A percentile compares a stretch with the other conserved stretches of the same genome.
Conservation (phyloP, 129 eudicot genomes). For the Chrysanthemum seticuspe region DNA sequence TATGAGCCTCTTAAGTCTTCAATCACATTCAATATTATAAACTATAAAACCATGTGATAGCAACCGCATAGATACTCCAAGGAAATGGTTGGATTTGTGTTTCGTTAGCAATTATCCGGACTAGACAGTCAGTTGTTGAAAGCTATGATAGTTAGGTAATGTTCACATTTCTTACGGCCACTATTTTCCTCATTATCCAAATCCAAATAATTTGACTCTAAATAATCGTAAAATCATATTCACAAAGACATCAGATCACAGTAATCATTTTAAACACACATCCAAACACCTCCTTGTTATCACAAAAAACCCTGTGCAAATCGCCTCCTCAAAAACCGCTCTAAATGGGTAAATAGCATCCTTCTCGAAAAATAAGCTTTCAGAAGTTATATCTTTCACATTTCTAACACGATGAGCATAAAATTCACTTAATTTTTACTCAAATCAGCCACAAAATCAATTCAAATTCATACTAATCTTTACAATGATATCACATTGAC, state of each 20-base stretch:
- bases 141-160: neutral
- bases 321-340: neutral
- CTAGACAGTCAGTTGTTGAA: slow-evolving; percentile 1
- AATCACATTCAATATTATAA: too few species aligned
- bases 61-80: too few species aligned
- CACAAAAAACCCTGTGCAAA: neutral
- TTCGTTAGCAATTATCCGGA: neutral
- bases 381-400: too few species aligned
- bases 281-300: neutral
- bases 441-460: slow-evolving; percentile 3
- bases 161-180: slow-evolving; percentile 1
- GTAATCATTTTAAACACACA: neutral
- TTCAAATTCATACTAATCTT: neutral
- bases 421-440: slow-evolving; percentile 16
- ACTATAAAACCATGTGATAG: too few species aligned
- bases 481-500: neutral
- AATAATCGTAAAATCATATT: neutral
- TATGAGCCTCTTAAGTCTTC: too few species aligned
- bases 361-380: too few species aligned
- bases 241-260: neutral
- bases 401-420: neutral
- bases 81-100: too few species aligned
- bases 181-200: slow-evolving; percentile 14
- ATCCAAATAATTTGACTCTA: slow-evolving; percentile 3
- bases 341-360: too few species aligned